These are phyloP conservation scores for Psilocybe cyanescens DNA, from an alignment of 768 basidiomycete species.

Conservation along the genomic window DNA sequence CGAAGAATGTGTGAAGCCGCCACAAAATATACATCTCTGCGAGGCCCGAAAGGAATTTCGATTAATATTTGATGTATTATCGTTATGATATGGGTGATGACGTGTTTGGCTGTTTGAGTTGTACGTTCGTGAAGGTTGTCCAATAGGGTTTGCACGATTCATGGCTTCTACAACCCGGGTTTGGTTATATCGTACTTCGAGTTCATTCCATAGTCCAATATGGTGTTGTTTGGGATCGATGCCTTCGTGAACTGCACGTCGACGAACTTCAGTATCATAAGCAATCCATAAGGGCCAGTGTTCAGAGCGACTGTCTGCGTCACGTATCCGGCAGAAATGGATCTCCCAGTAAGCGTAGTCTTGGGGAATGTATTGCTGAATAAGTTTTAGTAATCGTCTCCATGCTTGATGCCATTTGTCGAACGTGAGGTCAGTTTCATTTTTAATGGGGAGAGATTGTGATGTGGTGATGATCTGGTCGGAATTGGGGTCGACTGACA, in stretches of 20 bases:
- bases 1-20: constrained; percentile 9
- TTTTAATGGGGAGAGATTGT: constrained; percentile 9
- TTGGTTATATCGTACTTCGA: constrained; percentile 6
- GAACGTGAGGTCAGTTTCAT: constrained; percentile 21
- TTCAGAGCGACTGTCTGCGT: constrained; percentile 3
- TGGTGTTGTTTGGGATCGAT: constrained; percentile 15
- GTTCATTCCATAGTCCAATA: constrained; percentile 14
- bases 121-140: neutral
- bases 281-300: constrained; percentile 17
- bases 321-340: constrained; percentile 18
- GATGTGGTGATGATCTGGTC: constrained; percentile 11
- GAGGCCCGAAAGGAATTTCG: neutral
- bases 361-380: constrained; percentile 12
- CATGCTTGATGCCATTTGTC: constrained; percentile 28
- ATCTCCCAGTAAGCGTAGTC: constrained; percentile 12
- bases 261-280: constrained; percentile 21
- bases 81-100: neutral
- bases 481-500: neutral
- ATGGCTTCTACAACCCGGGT: neutral
- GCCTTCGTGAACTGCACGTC: neutral
- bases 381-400: constrained; percentile 18
- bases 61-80: neutral
- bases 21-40: constrained; percentile 18
- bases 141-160: neutral
- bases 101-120: neutral